Conservation (phyloP, 305 asterid genomes). For the Rubia balearica region DNA sequence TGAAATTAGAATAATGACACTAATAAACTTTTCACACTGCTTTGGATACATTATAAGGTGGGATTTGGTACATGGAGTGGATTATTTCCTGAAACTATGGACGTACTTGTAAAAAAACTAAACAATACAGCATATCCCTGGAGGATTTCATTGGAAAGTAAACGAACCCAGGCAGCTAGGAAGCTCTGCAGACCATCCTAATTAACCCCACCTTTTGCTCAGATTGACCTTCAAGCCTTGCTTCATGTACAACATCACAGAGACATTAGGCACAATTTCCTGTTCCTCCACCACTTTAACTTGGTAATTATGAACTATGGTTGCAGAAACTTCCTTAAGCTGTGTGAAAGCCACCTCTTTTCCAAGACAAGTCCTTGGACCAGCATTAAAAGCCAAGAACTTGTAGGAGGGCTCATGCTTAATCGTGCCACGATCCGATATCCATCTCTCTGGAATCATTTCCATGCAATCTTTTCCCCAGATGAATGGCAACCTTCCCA, state of each 20-base stretch:
- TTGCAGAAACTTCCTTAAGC: conserved; percentile 26
- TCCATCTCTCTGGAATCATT: conserved; percentile 67
- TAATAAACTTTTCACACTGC: neutral
- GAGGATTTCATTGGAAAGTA: neutral
- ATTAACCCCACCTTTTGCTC: conserved; percentile 26
- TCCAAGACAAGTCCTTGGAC: conserved; percentile 39
- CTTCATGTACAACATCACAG: conserved; percentile 51
- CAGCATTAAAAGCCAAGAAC: conserved; percentile 63
- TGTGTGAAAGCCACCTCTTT: conserved; percentile 30
- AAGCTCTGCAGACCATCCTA: neutral
- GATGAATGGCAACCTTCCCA: conserved; percentile 54
- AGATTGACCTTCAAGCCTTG: conserved; percentile 51
- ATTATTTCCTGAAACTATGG: neutral
- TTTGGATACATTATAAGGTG: neutral
- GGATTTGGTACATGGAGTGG: neutral
- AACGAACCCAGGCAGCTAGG: neutral
- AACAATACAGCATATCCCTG: neutral
- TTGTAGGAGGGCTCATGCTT: conserved; percentile 59
- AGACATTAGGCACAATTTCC: conserved; percentile 36
- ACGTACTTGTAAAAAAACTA: neutral
- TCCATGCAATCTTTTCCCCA: conserved; percentile 57
- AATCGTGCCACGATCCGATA: conserved; percentile 36
- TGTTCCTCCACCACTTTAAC: conserved; percentile 38
- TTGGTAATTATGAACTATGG: conserved; percentile 22
- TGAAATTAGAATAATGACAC: neutral